Evolutionary conservation across 2,329 filamentous ascomycete genomes (phyloP), one percentile per base, ranked within the genome.

Genomic region (Aspergillus udagawae): DNA sequence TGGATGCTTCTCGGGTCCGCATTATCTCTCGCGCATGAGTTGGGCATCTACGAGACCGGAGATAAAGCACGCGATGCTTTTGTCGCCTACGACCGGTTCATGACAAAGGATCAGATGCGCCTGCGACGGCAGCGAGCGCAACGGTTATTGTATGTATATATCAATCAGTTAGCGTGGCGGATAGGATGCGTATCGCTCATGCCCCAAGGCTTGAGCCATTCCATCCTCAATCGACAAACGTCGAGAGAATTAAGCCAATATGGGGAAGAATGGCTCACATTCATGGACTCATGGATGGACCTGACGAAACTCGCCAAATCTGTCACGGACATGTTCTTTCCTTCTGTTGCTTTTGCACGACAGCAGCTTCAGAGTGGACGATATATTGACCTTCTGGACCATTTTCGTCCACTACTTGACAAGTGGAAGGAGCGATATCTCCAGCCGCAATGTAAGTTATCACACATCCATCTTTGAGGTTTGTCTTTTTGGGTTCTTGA

Each of bases 1-100:
- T 85, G 82, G 82, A 84, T 83, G 78, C 63, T 84, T 21, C 75
- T 85, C 44, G 82, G 82, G 2, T 80, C 78, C 61, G 82, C 80
- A 0, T 64, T 82, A 25, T 81, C 80, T 3, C 70, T 84, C 12
- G 78, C 80, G 1, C 80, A 83, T 53, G 80, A 83, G 60, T 68
- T 83, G 25, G 77, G 80, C 2, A 71, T 83, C n/a, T 78, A 82
- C 58, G 75, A 81, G 51, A 73, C 77, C 32, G 70, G 73, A 41
- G 70, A 70, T 48, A 67, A 61, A 44, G 76, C 73, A 21, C 70
- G 20, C 71, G 55, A 52, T 58, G 59, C 60, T 38, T 57, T 61
- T n/a, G 58, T 54, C 0, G 54, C 53, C 4, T 65, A 64, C 5
- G 65, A 68, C 44, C 69, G 70, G 14, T 59, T 58, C 21, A 65